phyloP scores from a whole-genome alignment of 2,329 filamentous ascomycete genomes.

The Penicillium decumbens region DNA sequence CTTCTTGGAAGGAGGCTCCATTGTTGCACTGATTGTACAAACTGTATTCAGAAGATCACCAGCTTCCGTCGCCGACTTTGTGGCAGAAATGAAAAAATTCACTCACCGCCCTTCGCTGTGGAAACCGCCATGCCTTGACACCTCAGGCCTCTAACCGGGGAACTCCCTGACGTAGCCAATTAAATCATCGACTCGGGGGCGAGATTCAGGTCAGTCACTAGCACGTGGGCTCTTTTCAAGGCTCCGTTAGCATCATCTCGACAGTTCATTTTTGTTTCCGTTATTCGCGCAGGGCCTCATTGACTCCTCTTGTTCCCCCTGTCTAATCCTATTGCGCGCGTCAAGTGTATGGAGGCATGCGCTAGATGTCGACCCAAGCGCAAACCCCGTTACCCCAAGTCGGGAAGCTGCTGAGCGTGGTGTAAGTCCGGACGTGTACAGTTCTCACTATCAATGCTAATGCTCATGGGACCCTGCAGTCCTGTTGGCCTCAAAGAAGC shows the following conservation, averaged over 20 bases:
- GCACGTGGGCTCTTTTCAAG: slow-evolving; percentile 15
- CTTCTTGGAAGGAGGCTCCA: slow-evolving; percentile 43
- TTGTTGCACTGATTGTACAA: slow-evolving; percentile 16
- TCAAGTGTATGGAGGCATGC: slow-evolving; percentile 34
- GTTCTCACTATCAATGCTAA: slow-evolving; percentile 10
- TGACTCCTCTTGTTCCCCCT: not conserved
- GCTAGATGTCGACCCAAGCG: slow-evolving; percentile 41
- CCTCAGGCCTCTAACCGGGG: slow-evolving; percentile 9
- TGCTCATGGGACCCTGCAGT: slow-evolving; percentile 33
- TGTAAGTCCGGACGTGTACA: slow-evolving; percentile 32
- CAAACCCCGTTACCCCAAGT: slow-evolving; percentile 37
- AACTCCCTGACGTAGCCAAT: slow-evolving; percentile 37
- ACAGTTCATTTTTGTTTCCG: slow-evolving; percentile 1
- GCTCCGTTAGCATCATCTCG: slow-evolving; percentile 8
- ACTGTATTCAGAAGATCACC: not conserved
- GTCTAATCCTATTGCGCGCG: slow-evolving; percentile 14
- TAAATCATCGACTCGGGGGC: slow-evolving; percentile 25
- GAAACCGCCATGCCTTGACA: slow-evolving; percentile 16
- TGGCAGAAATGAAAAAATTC: slow-evolving; percentile 32
- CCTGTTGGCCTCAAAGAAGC: slow-evolving; percentile 91
- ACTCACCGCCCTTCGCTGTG: slow-evolving; percentile 23
- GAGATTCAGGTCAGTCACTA: slow-evolving; percentile 17
- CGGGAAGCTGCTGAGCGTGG: slow-evolving; percentile 46
- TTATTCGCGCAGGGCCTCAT: not conserved
- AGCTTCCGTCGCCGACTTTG: not conserved